These are phyloP conservation scores for Amaranthus cruentus DNA, from an alignment of 148 eudicot species.

Conservation along the genomic window DNA sequence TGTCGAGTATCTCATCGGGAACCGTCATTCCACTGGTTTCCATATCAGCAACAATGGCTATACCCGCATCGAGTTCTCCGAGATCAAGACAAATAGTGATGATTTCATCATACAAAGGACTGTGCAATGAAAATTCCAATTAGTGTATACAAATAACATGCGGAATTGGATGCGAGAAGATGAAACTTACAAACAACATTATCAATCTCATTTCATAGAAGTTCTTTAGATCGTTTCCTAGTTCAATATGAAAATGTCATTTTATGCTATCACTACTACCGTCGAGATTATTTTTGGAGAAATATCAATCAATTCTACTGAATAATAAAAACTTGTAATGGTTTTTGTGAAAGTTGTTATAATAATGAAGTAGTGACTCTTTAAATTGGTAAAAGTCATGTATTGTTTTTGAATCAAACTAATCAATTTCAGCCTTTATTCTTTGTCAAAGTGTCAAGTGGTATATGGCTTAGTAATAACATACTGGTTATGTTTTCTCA, in stretches of 20 bases:
- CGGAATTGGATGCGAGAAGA: neutral
- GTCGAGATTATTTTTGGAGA: too few species aligned
- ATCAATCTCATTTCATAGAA: neutral
- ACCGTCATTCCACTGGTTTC: slow-evolving; percentile 79
- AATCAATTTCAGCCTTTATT: neutral
- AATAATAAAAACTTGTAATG: too few species aligned
- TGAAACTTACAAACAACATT: neutral
- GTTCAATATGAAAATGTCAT: too few species aligned
- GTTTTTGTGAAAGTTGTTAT: too few species aligned
- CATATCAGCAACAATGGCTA: slow-evolving; percentile 86
- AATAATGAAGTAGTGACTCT: neutral
- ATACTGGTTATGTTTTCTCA: too few species aligned
- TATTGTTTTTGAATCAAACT: neutral
- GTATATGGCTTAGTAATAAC: too few species aligned
- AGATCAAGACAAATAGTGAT: slow-evolving; percentile 74
- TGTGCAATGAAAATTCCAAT: slow-evolving; percentile 30
- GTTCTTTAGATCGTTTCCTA: too few species aligned
- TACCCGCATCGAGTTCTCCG: slow-evolving; percentile 89
- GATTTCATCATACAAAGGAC: slow-evolving; percentile 87
- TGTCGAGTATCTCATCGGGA: slow-evolving; percentile 76
- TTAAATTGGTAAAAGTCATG: neutral
- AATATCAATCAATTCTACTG: too few species aligned
- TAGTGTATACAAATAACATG: neutral
- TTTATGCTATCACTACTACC: too few species aligned
- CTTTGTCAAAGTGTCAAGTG: neutral